Conservation (phyloP, 306 rosid genomes). For the Lagenaria siceraria region DNA sequence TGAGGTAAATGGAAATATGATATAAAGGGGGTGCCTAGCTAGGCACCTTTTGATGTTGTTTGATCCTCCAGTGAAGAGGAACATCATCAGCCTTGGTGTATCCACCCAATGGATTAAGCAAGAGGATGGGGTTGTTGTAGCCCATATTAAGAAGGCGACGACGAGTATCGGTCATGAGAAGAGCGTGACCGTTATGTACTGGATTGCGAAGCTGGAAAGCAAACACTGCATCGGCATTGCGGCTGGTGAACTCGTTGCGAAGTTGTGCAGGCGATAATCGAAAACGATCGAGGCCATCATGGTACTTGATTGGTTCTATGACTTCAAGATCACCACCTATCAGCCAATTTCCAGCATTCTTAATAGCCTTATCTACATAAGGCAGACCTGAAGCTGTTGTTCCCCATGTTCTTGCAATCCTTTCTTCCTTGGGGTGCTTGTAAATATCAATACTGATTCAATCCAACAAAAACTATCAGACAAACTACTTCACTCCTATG, state of each 20-base stretch:
- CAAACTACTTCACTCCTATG: too few relatives aligned
- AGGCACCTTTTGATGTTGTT: conserved; percentile 73
- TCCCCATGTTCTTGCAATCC: conserved; percentile 94
- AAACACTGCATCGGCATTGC: conserved; percentile 88
- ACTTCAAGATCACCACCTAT: conserved; percentile 96
- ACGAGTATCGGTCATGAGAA: conserved; percentile 94
- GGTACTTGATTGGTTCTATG: conserved; percentile 55
- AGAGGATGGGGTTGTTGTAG: conserved; percentile 74
- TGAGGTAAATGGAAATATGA: not conserved
- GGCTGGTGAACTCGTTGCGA: conserved; percentile 65
- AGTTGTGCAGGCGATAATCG: conserved; percentile 77
- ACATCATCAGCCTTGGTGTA: conserved; percentile 98
- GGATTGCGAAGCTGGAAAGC: conserved; percentile 95
- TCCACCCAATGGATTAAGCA: conserved; percentile 96
- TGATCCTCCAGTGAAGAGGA: conserved; percentile 91
- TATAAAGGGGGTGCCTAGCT: not conserved
- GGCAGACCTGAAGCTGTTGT: conserved; percentile 87
- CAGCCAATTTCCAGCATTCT: conserved; percentile 76
- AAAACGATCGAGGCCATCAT: conserved; percentile 84
- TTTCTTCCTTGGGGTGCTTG: conserved; percentile 88
- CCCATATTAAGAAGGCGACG: conserved; percentile 88
- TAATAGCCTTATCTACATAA: conserved; percentile 71
- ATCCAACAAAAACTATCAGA: not conserved
- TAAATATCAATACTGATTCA: conserved; percentile 71
- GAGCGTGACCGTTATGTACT: conserved; percentile 91